phyloP scores from a whole-genome alignment of 2,329 filamentous ascomycete genomes.

The Cryphonectria japonica region DNA sequence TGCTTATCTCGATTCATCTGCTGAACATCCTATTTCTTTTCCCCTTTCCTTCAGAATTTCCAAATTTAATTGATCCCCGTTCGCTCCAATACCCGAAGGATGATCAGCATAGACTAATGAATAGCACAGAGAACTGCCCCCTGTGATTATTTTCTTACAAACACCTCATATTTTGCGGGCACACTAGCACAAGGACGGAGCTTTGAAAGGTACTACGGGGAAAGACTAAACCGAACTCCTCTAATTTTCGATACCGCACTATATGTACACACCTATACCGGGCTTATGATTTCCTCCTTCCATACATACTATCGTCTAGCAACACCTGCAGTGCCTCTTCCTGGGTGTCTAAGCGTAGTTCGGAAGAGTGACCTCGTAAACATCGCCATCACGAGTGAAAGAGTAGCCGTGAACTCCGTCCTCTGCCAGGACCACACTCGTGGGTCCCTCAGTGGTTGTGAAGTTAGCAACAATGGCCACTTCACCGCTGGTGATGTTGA shows the following conservation, averaged over 20 bases:
- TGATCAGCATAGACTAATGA: too few species aligned
- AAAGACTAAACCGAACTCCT: background rate
- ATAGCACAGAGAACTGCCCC: too few species aligned
- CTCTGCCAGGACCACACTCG: constrained; percentile 16
- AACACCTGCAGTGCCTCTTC: background rate
- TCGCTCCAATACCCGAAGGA: too few species aligned
- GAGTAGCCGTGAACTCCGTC: constrained; percentile 11
- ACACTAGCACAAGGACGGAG: background rate
- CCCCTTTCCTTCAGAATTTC: too few species aligned
- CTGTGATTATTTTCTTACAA: too few species aligned
- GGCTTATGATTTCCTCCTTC: background rate
- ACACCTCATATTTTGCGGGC: too few species aligned
- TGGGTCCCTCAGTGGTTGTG: constrained; percentile 10
- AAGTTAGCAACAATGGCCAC: constrained; percentile 11
- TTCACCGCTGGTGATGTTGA: constrained; percentile 13
- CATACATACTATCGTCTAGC: background rate
- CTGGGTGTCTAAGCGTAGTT: background rate
- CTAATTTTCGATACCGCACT: background rate
- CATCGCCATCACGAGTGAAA: background rate
- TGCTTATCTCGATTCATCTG: too few species aligned
- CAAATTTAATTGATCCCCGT: too few species aligned
- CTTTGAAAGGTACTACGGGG: background rate
- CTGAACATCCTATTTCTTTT: too few species aligned
- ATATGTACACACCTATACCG: background rate
- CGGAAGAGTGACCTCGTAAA: constrained; percentile 7